Evolutionary conservation across 1,139 yeast genomes (phyloP).

Genomic region (Suhomyces wounanorum): DNA sequence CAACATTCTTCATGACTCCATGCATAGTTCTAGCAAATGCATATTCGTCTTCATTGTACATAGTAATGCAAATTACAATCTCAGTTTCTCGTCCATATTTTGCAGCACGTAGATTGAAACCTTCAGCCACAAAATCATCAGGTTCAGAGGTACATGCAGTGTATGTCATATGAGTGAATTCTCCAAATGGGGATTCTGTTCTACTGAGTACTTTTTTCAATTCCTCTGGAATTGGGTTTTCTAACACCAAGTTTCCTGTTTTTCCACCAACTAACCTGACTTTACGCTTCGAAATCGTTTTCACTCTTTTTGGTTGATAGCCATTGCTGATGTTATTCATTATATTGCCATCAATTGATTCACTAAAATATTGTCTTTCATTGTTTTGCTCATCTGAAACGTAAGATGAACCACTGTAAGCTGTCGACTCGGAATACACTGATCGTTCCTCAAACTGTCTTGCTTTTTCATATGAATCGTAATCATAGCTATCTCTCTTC

Average conservation of each 20-base stretch:
- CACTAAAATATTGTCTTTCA: conserved; percentile 43
- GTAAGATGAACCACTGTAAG: conserved; percentile 38
- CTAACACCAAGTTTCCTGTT: conserved; percentile 80
- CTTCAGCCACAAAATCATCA: conserved; percentile 74
- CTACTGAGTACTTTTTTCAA: conserved; percentile 75
- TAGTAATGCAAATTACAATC: conserved; percentile 84
- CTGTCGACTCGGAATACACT: conserved; percentile 42
- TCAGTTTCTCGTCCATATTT: conserved; percentile 88
- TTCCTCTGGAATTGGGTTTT: conserved; percentile 91
- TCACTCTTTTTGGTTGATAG: conserved; percentile 40
- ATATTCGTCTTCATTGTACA: conserved; percentile 93
- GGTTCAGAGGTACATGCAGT: conserved; percentile 93
- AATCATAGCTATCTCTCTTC: conserved; percentile 32
- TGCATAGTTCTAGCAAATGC: conserved; percentile 91
- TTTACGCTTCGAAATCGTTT: conserved; percentile 45
- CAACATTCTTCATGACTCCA: conserved; percentile 87
- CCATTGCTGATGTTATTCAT: conserved; percentile 47
- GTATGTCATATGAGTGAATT: conserved; percentile 90
- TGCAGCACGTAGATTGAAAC: conserved; percentile 83
- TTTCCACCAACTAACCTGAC: conserved; percentile 62
- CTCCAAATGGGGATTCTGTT: conserved; percentile 77
- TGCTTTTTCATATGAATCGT: conserved; percentile 40
- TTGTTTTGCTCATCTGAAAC: conserved; percentile 23
- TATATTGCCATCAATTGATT: conserved; percentile 48
- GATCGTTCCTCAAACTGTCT: conserved; percentile 39